These are phyloP conservation scores for Coccomyxa sp. DNA, from an alignment of 139 green algal genomes.

Conservation along the genomic window DNA sequence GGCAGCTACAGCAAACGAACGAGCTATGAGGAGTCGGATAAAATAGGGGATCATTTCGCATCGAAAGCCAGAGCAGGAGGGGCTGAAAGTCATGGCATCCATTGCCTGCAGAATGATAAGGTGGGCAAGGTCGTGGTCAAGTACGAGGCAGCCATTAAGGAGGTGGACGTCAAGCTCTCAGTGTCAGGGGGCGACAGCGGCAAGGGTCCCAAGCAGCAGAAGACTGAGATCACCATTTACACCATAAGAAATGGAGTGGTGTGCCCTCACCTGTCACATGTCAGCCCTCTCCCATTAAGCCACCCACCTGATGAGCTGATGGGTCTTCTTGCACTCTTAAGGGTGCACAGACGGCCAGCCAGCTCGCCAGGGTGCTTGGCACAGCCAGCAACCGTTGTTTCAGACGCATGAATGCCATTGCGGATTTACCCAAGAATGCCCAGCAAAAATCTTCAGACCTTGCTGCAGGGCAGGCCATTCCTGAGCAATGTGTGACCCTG, in stretches of 20 bases:
- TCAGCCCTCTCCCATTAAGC: no score
- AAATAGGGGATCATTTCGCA: no score
- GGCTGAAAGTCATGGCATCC: no score
- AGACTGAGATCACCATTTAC: slow-evolving; percentile 69
- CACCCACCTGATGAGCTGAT: no score
- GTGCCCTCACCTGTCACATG: background rate
- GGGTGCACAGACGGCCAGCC: no score
- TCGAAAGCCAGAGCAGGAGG: no score
- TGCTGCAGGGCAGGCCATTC: no score
- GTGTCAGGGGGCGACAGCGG: slow-evolving; percentile 61
- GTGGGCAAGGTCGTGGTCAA: slow-evolving; percentile 43
- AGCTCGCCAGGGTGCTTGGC: background rate
- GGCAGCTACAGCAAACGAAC: background rate
- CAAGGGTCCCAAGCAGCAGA: slow-evolving; percentile 60
- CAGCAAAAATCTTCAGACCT: no score
- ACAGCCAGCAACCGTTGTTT: background rate
- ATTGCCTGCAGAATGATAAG: slow-evolving; percentile 59
- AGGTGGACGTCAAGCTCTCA: slow-evolving; percentile 59
- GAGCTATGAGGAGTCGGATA: no score
- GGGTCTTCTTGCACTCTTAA: no score
- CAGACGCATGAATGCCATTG: background rate
- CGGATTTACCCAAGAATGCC: no score
- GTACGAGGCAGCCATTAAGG: slow-evolving; percentile 50
- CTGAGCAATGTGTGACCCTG: no score
- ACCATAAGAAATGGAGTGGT: slow-evolving; percentile 65